These are phyloP conservation scores for Echium plantagineum DNA, from an alignment of 257 asterid species.

Conservation along the genomic window DNA sequence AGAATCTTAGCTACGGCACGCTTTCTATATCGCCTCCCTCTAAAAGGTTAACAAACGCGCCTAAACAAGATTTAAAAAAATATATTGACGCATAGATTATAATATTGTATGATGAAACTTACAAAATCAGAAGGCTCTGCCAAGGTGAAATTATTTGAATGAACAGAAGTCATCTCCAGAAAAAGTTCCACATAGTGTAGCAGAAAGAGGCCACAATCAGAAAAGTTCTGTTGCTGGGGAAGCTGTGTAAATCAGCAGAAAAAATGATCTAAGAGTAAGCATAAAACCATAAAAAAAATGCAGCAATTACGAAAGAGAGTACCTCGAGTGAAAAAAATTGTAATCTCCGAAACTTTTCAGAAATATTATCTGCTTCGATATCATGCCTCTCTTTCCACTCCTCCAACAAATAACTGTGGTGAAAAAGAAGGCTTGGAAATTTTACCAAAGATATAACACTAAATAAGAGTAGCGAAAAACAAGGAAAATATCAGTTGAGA, in stretches of 20 bases:
- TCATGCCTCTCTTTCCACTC: slow-evolving; percentile 67
- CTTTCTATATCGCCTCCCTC: slow-evolving; percentile 1
- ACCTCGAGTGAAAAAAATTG: slow-evolving; percentile 55
- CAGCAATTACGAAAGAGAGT: slow-evolving; percentile 9
- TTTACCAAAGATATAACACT: slow-evolving; percentile 6
- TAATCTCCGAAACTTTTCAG: slow-evolving; percentile 35
- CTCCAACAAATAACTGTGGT: slow-evolving; percentile 63
- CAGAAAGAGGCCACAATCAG: slow-evolving; percentile 88
- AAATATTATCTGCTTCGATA: slow-evolving; percentile 26
- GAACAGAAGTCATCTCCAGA: slow-evolving; percentile 42
- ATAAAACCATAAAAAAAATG: background rate
- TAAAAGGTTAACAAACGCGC: background rate
- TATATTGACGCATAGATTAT: background rate
- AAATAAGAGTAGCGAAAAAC: background rate
- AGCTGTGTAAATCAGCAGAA: slow-evolving; percentile 38
- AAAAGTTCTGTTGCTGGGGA: slow-evolving; percentile 84
- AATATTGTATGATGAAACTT: slow-evolving; percentile 24
- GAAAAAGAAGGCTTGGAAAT: slow-evolving; percentile 14
- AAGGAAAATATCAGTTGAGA: background rate
- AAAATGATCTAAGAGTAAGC: background rate
- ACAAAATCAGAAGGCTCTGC: slow-evolving; percentile 33
- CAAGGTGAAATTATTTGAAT: slow-evolving; percentile 16
- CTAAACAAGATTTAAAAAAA: background rate
- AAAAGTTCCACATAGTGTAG: slow-evolving; percentile 80
- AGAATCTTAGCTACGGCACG: background rate